Evolutionary conservation across 2,329 filamentous ascomycete species (phyloP), one percentile per base, ranked within the genome.

Genomic region (Fusarium tupiense): DNA sequence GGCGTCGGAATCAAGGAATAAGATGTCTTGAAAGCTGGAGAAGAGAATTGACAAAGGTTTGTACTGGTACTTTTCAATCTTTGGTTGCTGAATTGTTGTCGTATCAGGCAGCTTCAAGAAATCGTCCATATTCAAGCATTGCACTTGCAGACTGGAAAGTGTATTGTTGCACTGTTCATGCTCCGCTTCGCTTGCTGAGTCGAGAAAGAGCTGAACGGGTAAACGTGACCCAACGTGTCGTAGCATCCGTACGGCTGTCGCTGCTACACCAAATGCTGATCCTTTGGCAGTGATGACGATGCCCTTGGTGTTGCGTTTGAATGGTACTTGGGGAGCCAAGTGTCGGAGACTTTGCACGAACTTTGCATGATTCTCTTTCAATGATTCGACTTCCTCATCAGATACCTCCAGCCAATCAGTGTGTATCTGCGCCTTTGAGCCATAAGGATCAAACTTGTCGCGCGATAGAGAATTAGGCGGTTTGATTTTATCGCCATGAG

Each of bases 1-100:
- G 8, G 76, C 76, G 7, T 78, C 76, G 9, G 76, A 69, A 12
- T 78, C 76, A 2, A 78, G 68, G 35, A 78, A 78, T 1, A 78
- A 37, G 2, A 78, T 65, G 1, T 78, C 46, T 9, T 78, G 76
- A 4, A 78, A 78, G 17, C 67, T 78, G 19, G 76, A 78, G 17
- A 78, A 78, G 16, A 78, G 38, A 8, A 78, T 66, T 0, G 76
- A 69, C 10, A 78, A 67, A 8, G 61, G 53, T 10, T 78, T 78
- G 64, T 77, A 75, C 60, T 78, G 76, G 8, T 64, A 78, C 4
- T 53, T 68, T 41, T 73, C 59, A 16, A 77, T 38, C 13, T 44
- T 62, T 5, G 76, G 76, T 3, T 61, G 69, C 6, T 20, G 35
- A 5, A 38, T n/a, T 2, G 53, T 26, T 29, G 62, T 40, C 3